Percentiles rank a stretch among this genome's conserved stretches.
phyloP scores from a whole-genome alignment of 306 rosid species.

The Cicer chorassanicum region DNA sequence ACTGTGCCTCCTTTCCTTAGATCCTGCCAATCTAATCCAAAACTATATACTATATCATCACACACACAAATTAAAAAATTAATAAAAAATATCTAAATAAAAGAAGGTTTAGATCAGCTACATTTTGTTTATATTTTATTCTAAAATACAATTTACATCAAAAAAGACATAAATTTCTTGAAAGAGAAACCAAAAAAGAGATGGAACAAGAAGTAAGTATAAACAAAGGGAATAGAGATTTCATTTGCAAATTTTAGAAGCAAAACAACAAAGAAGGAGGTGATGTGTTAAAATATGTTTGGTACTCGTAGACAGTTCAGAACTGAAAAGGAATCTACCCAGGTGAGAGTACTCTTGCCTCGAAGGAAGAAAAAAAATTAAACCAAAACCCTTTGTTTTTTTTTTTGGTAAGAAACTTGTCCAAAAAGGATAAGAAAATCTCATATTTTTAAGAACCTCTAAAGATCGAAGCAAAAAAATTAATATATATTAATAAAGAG shows the following conservation, averaged over 20 bases:
- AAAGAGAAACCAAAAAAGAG: slow-evolving; percentile 20
- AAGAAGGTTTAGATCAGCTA: not conserved
- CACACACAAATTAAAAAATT: not conserved
- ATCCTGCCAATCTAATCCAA: slow-evolving; percentile 33
- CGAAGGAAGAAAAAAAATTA: not conserved
- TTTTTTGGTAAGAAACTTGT: not conserved
- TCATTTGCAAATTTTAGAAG: not conserved
- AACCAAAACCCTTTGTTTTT: not conserved
- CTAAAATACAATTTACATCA: slow-evolving; percentile 3
- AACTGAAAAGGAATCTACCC: slow-evolving; percentile 12
- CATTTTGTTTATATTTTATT: too few species aligned
- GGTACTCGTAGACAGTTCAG: not conserved
- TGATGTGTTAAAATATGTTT: not conserved
- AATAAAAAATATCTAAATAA: not conserved
- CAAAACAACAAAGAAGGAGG: not conserved
- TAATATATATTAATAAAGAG: too few species aligned
- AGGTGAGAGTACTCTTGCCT: slow-evolving; percentile 5
- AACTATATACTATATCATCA: not conserved
- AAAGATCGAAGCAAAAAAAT: not conserved
- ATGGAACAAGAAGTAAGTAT: too few species aligned
- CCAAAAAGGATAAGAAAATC: not conserved
- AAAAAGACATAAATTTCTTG: not conserved
- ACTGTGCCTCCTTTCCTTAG: slow-evolving; percentile 21
- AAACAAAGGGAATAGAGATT: not conserved
- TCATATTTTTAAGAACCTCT: not conserved